A percentile compares a stretch with the other conserved stretches of the same genome.
Conservation (phyloP, 1,284 basidiomycete genomes). For the Chondrostereum purpureum region DNA sequence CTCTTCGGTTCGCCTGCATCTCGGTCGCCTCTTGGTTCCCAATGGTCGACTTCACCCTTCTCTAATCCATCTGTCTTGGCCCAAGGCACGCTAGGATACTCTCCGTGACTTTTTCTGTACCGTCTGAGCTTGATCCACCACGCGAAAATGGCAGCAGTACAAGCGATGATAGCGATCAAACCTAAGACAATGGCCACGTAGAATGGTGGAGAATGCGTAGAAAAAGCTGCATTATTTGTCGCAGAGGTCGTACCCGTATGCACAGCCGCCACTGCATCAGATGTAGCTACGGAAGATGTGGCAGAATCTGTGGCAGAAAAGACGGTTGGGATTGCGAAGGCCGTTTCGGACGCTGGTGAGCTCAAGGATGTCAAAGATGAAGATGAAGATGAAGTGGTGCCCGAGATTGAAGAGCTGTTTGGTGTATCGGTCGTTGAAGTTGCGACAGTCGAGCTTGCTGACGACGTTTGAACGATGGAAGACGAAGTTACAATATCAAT, state of each 20-base stretch:
- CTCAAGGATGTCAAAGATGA: not conserved
- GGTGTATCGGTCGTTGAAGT: not conserved
- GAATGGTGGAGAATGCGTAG: constrained; percentile 23
- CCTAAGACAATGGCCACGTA: constrained; percentile 41
- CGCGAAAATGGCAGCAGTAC: constrained; percentile 30
- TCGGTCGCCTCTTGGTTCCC: constrained; percentile 29
- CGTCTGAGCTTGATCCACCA: constrained; percentile 35
- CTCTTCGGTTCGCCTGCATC: constrained; percentile 32
- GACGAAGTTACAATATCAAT: not conserved
- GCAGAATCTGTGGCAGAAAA: constrained; percentile 9
- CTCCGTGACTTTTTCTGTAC: constrained; percentile 23
- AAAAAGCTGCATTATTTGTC: not conserved
- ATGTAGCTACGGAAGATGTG: constrained; percentile 2
- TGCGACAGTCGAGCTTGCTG: not conserved
- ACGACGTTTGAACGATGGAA: not conserved
- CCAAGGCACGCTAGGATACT: constrained; percentile 28
- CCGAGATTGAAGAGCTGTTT: not conserved
- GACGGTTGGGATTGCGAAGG: constrained; percentile 5
- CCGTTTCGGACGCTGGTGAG: not conserved
- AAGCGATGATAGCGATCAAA: constrained; percentile 30
- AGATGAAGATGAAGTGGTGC: not conserved
- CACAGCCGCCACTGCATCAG: constrained; percentile 11
- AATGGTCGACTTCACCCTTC: constrained; percentile 18
- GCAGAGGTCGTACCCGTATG: constrained; percentile 8
- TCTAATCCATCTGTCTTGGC: constrained; percentile 20